Conservation (phyloP, 495 filamentous ascomycete species). For the Trichoderma asperelloides region DNA sequence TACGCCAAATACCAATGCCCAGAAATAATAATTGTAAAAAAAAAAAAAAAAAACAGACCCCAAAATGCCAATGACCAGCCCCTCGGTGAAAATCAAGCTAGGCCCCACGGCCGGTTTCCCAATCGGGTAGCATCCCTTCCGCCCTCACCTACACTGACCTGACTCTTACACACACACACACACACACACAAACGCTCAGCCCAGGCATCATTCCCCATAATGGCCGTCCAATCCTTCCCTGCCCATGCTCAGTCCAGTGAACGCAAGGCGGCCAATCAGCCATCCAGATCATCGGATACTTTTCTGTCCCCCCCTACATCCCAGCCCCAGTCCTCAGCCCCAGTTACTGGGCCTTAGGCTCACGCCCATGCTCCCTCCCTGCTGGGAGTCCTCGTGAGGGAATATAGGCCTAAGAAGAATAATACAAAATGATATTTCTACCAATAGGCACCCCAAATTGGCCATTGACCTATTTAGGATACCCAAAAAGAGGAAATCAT, state of each 20-base stretch:
- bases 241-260: neutral
- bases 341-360: neutral
- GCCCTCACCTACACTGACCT: neutral
- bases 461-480: neutral
- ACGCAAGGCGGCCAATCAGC: constrained; percentile 1
- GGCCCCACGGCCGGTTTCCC: neutral
- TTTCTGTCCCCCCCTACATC: neutral
- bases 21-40: neutral
- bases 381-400: neutral
- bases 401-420: no score
- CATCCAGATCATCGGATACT: constrained; percentile 1
- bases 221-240: neutral
- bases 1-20: neutral
- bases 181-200: no score
- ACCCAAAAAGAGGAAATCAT: neutral
- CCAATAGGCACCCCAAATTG: neutral
- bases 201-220: neutral
- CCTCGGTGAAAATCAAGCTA: neutral
- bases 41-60: neutral
- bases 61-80: neutral
- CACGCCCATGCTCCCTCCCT: neutral
- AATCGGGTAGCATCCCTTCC: neutral
- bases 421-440: neutral
- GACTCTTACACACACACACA: no score
- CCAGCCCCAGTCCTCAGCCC: neutral